A percentile compares a stretch with the other conserved stretches of the same genome.
Evolutionary conservation across 2,329 filamentous ascomycete species (phyloP).

Genomic region (Sporothrix luriei): DNA sequence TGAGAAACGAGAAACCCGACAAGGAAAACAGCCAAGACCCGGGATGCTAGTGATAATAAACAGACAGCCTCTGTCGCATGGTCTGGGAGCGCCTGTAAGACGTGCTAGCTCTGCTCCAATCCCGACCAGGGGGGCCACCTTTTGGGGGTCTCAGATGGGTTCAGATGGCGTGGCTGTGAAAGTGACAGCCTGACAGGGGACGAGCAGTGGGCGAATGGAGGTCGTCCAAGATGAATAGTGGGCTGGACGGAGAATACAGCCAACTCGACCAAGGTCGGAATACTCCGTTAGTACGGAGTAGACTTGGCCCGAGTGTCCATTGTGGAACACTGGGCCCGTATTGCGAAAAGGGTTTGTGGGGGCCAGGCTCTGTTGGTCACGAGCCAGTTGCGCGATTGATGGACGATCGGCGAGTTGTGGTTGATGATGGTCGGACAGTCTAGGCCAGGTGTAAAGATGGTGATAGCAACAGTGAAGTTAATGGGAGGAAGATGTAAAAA

Average conservation of each 20-base stretch:
- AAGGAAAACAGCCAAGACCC: constrained; percentile 18
- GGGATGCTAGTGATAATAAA: constrained; percentile 23
- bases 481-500: not conserved
- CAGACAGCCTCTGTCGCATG: not conserved
- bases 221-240: too few species aligned
- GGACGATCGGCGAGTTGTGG: not conserved
- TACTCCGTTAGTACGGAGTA: not conserved
- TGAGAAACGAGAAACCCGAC: not conserved
- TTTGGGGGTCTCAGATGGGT: not conserved
- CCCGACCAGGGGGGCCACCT: not conserved
- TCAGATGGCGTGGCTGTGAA: not conserved
- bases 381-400: not conserved
- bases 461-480: not conserved
- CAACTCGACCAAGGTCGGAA: not conserved
- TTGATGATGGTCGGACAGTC: not conserved
- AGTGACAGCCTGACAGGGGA: too few species aligned
- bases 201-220: not conserved
- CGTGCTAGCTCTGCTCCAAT: not conserved
- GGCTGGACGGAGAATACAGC: not conserved
- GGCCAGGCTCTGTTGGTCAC: not conserved
- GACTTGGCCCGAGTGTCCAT: not conserved
- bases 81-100: not conserved
- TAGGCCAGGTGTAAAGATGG: not conserved
- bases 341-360: not conserved
- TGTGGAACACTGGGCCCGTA: not conserved